A percentile compares a stretch with the other conserved stretches of the same genome.
Evolutionary conservation across 495 filamentous ascomycete genomes (phyloP).

Genomic region (Podospora sp.): DNA sequence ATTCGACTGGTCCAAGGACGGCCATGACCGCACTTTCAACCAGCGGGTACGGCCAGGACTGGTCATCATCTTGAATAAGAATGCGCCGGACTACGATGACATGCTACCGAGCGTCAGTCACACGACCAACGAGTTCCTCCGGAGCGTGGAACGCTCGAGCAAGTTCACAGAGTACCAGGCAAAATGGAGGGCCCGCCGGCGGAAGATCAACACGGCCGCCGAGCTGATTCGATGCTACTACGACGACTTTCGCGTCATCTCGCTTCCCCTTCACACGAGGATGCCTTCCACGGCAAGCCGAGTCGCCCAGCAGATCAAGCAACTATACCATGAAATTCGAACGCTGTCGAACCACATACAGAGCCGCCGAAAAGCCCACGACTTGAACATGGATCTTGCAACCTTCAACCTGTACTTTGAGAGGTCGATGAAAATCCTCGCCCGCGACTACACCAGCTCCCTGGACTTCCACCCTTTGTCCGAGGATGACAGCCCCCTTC

Average conservation of each 20-base stretch:
- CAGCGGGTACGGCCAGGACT: neutral
- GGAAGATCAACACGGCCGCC: conserved; percentile 30
- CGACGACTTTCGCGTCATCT: conserved; percentile 29
- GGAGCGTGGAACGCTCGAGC: conserved; percentile 22
- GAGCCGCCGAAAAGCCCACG: neutral
- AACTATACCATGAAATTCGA: conserved; percentile 25
- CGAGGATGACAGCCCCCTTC: conserved; percentile 19
- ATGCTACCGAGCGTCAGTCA: conserved; percentile 18
- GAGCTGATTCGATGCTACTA: conserved; percentile 45
- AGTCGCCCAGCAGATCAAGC: conserved; percentile 27
- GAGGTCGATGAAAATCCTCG: conserved; percentile 12
- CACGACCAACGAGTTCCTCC: conserved; percentile 20
- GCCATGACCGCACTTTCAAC: conserved; percentile 1
- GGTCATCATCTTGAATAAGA: conserved; percentile 48
- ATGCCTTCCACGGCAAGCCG: conserved; percentile 18
- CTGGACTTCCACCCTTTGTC: conserved; percentile 25
- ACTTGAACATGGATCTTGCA: conserved; percentile 26
- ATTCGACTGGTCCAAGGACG: conserved; percentile 5
- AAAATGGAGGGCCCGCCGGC: conserved; percentile 19
- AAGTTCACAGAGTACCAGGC: conserved; percentile 18
- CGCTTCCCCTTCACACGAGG: conserved; percentile 22
- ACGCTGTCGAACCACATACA: conserved; percentile 18
- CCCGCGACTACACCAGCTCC: conserved; percentile 23
- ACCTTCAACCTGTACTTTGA: conserved; percentile 25
- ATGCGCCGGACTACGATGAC: conserved; percentile 30